Conservation (phyloP, 495 filamentous ascomycete species). For the Clohesyomyces aquaticus region DNA sequence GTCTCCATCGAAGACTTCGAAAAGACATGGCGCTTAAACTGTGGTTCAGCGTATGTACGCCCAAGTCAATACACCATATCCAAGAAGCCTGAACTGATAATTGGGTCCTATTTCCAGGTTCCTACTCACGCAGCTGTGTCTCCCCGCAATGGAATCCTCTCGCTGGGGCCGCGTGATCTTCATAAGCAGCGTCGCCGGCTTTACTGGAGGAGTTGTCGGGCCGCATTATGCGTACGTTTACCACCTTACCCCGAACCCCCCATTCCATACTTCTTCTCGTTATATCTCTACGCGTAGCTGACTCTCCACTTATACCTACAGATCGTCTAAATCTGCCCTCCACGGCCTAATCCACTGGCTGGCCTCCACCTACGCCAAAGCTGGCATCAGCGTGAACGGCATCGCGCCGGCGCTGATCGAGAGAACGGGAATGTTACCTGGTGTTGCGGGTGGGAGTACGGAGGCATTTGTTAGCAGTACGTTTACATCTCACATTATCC, state of each 20-base stretch:
- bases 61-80: too few relatives aligned
- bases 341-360: conserved; percentile 48
- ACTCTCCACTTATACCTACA: too few relatives aligned
- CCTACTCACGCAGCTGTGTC: conserved; percentile 46
- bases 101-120: too few relatives aligned
- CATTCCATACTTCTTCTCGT: too few relatives aligned
- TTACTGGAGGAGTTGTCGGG: conserved; percentile 47
- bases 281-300: too few relatives aligned
- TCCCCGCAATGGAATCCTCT: conserved; percentile 43
- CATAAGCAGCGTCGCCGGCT: conserved; percentile 39
- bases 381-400: conserved; percentile 47
- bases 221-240: conserved; percentile 53
- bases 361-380: conserved; percentile 39
- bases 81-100: too few relatives aligned
- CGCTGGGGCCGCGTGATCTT: conserved; percentile 45
- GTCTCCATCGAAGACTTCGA: conserved; percentile 45
- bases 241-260: too few relatives aligned
- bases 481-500: conserved; percentile 13
- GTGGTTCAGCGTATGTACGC: conserved; percentile 41
- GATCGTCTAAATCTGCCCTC: conserved; percentile 38
- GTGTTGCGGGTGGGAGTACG: too few relatives aligned
- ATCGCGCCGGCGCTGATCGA: conserved; percentile 47
- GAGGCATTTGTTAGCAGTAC: conserved; percentile 39
- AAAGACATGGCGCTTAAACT: conserved; percentile 42
- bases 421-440: conserved; percentile 44